Conservation (phyloP, 2,329 filamentous ascomycete species). For the Pochonia chlamydosporia region DNA sequence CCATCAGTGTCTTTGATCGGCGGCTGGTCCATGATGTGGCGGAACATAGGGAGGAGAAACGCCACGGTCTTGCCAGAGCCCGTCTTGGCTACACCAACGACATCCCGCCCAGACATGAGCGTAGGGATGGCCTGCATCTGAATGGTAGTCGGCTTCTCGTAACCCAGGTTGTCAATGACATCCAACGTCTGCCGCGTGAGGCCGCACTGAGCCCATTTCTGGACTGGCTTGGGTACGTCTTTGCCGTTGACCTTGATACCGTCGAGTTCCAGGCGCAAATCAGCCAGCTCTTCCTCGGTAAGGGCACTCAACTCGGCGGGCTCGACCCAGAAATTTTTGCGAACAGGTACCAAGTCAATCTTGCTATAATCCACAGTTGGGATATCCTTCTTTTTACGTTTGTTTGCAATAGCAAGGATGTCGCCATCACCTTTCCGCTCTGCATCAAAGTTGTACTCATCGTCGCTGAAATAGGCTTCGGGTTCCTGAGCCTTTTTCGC, state of each 20-base stretch:
- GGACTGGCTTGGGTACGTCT: slow-evolving; percentile 85
- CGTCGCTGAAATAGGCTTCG: slow-evolving; percentile 83
- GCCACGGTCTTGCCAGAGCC: slow-evolving; percentile 97
- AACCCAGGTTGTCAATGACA: slow-evolving; percentile 74
- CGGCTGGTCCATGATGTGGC: slow-evolving; percentile 91
- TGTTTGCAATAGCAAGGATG: slow-evolving; percentile 50
- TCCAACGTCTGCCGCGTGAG: slow-evolving; percentile 82
- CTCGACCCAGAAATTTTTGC: slow-evolving; percentile 93
- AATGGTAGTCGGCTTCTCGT: slow-evolving; percentile 85
- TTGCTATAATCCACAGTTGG: slow-evolving; percentile 82
- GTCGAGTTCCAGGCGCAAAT: slow-evolving; percentile 80
- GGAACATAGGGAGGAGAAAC: slow-evolving; percentile 93
- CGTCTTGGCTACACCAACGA: slow-evolving; percentile 95
- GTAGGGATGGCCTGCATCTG: slow-evolving; percentile 92
- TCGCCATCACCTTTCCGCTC: slow-evolving; percentile 42
- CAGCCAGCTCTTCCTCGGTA: slow-evolving; percentile 76
- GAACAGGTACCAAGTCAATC: slow-evolving; percentile 75
- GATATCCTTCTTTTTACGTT: slow-evolving; percentile 93
- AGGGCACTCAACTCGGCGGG: slow-evolving; percentile 77
- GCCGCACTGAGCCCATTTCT: slow-evolving; percentile 95
- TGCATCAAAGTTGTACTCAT: slow-evolving; percentile 58
- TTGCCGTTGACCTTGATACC: slow-evolving; percentile 91
- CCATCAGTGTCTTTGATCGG: slow-evolving; percentile 79
- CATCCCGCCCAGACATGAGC: slow-evolving; percentile 92
- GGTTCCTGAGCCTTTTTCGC: slow-evolving; percentile 59